phyloP scores from a whole-genome alignment of 345 rosid species.

The Arabidopsis arenosa region DNA sequence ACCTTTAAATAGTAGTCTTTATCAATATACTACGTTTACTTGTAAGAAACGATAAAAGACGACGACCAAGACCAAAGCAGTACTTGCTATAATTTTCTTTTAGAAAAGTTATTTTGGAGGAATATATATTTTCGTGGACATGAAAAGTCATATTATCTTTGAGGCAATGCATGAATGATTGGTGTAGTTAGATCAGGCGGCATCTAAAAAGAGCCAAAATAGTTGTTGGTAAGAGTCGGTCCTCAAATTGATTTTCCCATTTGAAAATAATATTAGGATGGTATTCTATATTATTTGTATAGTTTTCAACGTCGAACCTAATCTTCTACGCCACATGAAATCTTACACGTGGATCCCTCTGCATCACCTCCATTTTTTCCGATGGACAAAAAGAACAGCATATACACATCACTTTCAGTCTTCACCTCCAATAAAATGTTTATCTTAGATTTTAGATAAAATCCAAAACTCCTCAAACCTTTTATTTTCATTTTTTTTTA shows the following conservation, averaged over 20 bases:
- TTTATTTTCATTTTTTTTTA: neutral
- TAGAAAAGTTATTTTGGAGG: neutral
- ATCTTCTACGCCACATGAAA: conserved; percentile 12
- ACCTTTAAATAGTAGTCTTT: conserved; percentile 18
- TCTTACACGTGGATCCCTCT: conserved; percentile 9
- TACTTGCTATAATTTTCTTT: conserved; percentile 4
- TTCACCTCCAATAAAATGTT: conserved; percentile 16
- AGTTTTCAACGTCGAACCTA: neutral
- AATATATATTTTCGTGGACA: conserved; percentile 32
- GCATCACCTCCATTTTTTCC: conserved; percentile 15
- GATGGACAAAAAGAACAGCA: conserved; percentile 13
- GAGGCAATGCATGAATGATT: conserved; percentile 25
- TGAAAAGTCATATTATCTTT: conserved; percentile 44
- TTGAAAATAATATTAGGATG: neutral
- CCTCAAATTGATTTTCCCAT: conserved; percentile 25
- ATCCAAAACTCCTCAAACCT: neutral
- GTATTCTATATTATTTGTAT: conserved; percentile 1
- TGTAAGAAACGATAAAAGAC: conserved; percentile 7
- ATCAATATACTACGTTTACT: conserved; percentile 10
- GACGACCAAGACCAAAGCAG: conserved; percentile 29
- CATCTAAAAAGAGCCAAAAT: conserved; percentile 36
- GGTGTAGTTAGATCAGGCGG: conserved; percentile 28
- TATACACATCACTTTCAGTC: conserved; percentile 6
- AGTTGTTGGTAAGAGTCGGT: conserved; percentile 41
- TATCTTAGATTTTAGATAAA: neutral